Evolutionary conservation across 768 basidiomycete species (phyloP), one percentile per base, ranked within the genome.

Genomic region (Termitomyces sp.): DNA sequence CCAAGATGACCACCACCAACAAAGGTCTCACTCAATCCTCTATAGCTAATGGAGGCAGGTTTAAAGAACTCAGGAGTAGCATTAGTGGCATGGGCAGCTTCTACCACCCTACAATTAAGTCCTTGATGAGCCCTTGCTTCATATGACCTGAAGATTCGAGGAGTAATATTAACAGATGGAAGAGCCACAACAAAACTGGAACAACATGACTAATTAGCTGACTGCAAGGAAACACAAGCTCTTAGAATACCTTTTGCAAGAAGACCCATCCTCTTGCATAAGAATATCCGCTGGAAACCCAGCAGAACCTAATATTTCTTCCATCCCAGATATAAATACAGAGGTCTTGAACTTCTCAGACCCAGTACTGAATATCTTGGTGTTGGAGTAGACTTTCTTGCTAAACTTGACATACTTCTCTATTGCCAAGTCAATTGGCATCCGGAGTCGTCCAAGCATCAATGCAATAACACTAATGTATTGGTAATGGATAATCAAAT

Each of bases 371-470:
- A 49, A 36, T 14, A 1, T 37, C 49, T 58, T 58, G 11, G 17
- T 14, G 5, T 38, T 5, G 5, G 38, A 48, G 36, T 42, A 58
- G 14, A 58, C 57, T 17, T 49, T 48, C 20, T 34, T n/a, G 29
- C 38, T 46, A n/a, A 58, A 46, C 1, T 37, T 9, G n/a, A 34
- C 37, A 25, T 58, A 58, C 4, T 34, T 14, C 4, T 32, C 15
- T n/a, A 58, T 58, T 2, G 48, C 57, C 32, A 42, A 32, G 17
- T 42, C 48, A 32, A 58, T 29, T n/a, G 57, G 36, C 57, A 58
- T 58, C 2, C 40, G 48, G 32, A 58, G 43, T 42, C 57, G 57
- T 15, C 57, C 57, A 42, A 58, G 57, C 57, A 50, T 58, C 43
- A 58, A 32, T 9, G 57, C 57, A 49, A 50, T 58, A 31, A 58